phyloP scores from a whole-genome alignment of 305 asterid species.

The Fraxinus greggii region DNA sequence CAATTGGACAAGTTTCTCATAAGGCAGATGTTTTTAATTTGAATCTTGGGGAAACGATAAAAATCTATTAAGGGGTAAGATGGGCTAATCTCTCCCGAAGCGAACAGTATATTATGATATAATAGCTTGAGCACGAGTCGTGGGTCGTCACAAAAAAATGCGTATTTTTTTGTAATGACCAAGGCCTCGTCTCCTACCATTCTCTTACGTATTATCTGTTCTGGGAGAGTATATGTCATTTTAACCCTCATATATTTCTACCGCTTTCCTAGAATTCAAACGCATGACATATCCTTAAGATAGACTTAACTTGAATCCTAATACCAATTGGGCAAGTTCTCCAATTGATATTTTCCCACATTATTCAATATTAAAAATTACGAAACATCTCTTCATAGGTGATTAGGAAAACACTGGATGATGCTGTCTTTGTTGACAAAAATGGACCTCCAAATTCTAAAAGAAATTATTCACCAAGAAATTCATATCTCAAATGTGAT shows the following conservation, averaged over 20 bases:
- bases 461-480: not conserved
- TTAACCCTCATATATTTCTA: not conserved
- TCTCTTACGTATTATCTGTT: too few relatives aligned
- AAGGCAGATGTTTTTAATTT: not conserved
- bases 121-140: not conserved
- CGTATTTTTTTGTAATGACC: not conserved
- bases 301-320: too few relatives aligned
- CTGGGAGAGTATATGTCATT: not conserved
- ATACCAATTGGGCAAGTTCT: not conserved
- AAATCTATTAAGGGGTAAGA: not conserved
- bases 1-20: not conserved
- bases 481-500: not conserved
- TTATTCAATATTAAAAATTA: not conserved
- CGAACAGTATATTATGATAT: too few relatives aligned
- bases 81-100: not conserved
- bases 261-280: not conserved
- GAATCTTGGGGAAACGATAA: not conserved
- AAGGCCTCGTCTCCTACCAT: not conserved
- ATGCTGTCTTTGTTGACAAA: not conserved
- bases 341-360: not conserved
- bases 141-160: not conserved
- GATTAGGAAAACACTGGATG: not conserved
- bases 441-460: not conserved
- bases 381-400: not conserved
- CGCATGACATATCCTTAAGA: too few relatives aligned